Percentiles rank a stretch among this genome's conserved stretches.
Evolutionary conservation across 345 rosid species (phyloP).

Genomic region (Luvunga scandens): DNA sequence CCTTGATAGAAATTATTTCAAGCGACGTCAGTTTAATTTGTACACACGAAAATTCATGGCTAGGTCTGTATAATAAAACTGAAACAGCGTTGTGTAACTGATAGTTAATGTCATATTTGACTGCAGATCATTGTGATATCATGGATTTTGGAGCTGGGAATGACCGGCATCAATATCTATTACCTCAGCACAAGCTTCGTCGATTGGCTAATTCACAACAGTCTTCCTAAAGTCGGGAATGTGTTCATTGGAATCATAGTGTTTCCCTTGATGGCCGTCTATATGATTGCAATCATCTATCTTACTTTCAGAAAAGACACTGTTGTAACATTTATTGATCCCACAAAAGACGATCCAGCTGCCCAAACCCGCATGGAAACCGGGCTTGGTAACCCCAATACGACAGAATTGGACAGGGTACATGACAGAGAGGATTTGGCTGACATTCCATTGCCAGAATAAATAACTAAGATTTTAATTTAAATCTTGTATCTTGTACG

Average conservation of each 20-base stretch:
- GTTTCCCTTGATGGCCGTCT: slow-evolving; percentile 53
- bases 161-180: slow-evolving; percentile 61
- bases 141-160: slow-evolving; percentile 52
- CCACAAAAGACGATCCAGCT: slow-evolving; percentile 19
- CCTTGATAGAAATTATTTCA: too few relatives aligned
- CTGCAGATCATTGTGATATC: slow-evolving; percentile 51
- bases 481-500: background rate
- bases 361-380: slow-evolving; percentile 25
- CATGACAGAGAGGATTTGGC: slow-evolving; percentile 56
- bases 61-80: too few relatives aligned
- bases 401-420: background rate
- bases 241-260: slow-evolving; percentile 48
- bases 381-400: slow-evolving; percentile 6
- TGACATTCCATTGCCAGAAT: slow-evolving; percentile 36
- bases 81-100: too few relatives aligned
- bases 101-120: too few relatives aligned
- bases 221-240: slow-evolving; percentile 36
- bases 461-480: background rate
- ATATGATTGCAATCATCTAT: slow-evolving; percentile 42
- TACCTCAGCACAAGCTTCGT: slow-evolving; percentile 53
- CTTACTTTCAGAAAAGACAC: slow-evolving; percentile 48
- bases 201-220: slow-evolving; percentile 45
- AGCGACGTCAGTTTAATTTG: too few relatives aligned
- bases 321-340: slow-evolving; percentile 36
- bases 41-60: too few relatives aligned